These are phyloP conservation scores for Aspergillus wentii DNA, from an alignment of 495 filamentous ascomycete genomes.

Conservation along the genomic window DNA sequence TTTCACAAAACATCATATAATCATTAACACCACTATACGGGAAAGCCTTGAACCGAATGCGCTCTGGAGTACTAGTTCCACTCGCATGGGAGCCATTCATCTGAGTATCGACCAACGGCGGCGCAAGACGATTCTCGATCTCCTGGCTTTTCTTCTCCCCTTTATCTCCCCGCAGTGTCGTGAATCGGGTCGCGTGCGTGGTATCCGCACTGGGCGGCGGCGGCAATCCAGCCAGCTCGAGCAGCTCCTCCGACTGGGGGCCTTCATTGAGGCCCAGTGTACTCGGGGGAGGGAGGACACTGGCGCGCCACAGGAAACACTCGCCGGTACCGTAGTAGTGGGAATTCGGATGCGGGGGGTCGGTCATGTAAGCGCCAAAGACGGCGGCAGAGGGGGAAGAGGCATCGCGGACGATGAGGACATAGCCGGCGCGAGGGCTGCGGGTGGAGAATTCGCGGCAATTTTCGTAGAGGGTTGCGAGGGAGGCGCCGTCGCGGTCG, in stretches of 20 bases:
- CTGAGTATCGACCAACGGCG: conserved; percentile 22
- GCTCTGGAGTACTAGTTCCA: conserved; percentile 49
- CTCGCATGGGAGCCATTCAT: conserved; percentile 16
- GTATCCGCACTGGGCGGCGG: conserved; percentile 75
- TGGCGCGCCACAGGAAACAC: conserved; percentile 95
- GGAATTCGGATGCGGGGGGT: conserved; percentile 69
- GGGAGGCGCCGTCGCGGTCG: conserved; percentile 86
- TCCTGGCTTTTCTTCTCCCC: neutral
- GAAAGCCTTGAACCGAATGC: conserved; percentile 92
- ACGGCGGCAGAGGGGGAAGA: conserved; percentile 48
- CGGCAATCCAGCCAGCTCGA: conserved; percentile 46
- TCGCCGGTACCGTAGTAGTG: conserved; percentile 96
- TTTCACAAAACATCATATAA: conserved; percentile 91
- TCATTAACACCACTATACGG: conserved; percentile 95
- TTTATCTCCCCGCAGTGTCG: conserved; percentile 50
- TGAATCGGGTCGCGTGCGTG: conserved; percentile 63
- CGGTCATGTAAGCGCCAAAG: conserved; percentile 93
- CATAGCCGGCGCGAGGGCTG: conserved; percentile 74
- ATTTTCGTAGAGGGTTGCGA: conserved; percentile 81
- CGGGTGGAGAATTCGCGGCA: conserved; percentile 53
- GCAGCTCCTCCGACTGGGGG: conserved; percentile 28
- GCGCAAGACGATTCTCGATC: conserved; percentile 22
- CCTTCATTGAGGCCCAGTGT: conserved; percentile 38
- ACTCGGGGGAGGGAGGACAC: conserved; percentile 43
- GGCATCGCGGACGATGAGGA: conserved; percentile 76